Base-by-base conservation (phyloP, 208 protist genomes). In the Acanthamoeba sp. region DNA sequence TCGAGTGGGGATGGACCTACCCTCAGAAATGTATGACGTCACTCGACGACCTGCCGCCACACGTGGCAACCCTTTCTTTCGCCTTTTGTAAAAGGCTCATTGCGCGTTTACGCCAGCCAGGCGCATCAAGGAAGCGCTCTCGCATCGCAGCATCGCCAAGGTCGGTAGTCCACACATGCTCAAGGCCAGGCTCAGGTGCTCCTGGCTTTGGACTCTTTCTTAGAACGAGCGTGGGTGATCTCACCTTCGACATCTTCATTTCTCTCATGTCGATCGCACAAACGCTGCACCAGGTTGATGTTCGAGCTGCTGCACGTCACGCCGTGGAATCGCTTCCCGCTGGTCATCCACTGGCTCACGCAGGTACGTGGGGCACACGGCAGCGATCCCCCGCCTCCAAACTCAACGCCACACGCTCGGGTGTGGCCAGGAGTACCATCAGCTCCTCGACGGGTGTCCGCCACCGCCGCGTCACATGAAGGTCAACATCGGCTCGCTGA, bases 1-100 rank as follows among this genome's bases (percentile, higher is more conserved):
- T 93, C 64, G 89, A 93, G 71, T 93, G 89, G 89, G 89, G 48
- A 20, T 93, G 89, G 89, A 50, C 40, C 45, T 64, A 93, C 20
- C 89, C 89, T 1, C 29, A 78, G 12, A 90, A 90, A 48, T 71
- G 84, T 69, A 48, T 4, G 18, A 24, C 76, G 7, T 32, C n/a
- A n/a, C n/a, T n/a, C n/a, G 45, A 12, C 48, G 16, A 36, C 45
- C 80, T 62, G 38, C 48, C 29, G 20, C 40, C 48, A 69, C 52
- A 59, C 10, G n/a, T n/a, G n/a, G n/a, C n/a, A n/a, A n/a, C n/a
- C n/a, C n/a, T n/a, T n/a, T n/a, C n/a, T n/a, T n/a, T n/a, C n/a
- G n/a, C n/a, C n/a, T n/a, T n/a, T n/a, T n/a, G n/a, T n/a, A n/a
- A n/a, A n/a, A n/a, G n/a, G 20, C 66, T 12, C 12, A n/a, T 76